Percentiles rank a stretch among this genome's conserved stretches.
Evolutionary conservation across 371 early-diverging fungal genomes (phyloP).

Genomic region (Gilbertella persicaria): DNA sequence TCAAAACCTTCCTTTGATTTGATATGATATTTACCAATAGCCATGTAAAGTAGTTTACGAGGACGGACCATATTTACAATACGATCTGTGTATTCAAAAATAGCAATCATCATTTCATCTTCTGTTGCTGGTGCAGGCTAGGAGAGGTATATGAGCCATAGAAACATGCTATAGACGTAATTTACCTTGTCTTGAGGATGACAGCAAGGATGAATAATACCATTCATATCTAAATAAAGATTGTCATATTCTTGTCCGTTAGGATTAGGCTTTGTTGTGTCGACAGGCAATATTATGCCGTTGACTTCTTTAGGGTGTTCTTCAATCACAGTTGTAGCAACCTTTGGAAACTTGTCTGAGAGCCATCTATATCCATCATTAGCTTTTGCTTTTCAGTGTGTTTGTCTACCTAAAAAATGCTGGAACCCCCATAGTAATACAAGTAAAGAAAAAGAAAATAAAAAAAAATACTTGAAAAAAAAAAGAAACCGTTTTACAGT

Average conservation of each 20-base stretch:
- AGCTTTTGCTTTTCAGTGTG: background rate
- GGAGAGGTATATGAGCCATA: background rate
- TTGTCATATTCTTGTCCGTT: slow-evolving; percentile 95
- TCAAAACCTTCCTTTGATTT: no score
- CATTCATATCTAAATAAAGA: slow-evolving; percentile 99
- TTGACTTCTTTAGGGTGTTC: slow-evolving; percentile 70
- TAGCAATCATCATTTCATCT: slow-evolving; percentile 93
- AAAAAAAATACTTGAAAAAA: slow-evolving; percentile 1
- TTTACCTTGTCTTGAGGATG: slow-evolving; percentile 89
- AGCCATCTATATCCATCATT: slow-evolving; percentile 78
- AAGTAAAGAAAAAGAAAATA: background rate
- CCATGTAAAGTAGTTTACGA: slow-evolving; percentile 94
- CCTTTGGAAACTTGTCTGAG: slow-evolving; percentile 92
- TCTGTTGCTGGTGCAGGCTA: slow-evolving; percentile 90
- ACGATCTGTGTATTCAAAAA: slow-evolving; percentile 95
- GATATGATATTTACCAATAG: slow-evolving; percentile 69
- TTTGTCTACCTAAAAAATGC: slow-evolving; percentile 68
- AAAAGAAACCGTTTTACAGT: no score
- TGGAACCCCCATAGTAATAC: slow-evolving; percentile 76
- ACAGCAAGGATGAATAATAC: slow-evolving; percentile 98
- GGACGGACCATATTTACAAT: slow-evolving; percentile 93
- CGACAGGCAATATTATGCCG: slow-evolving; percentile 80
- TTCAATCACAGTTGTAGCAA: slow-evolving; percentile 79
- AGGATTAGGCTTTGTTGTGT: slow-evolving; percentile 90
- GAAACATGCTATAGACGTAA: background rate